phyloP scores from a whole-genome alignment of 306 rosid species.

The Mimosa pudica region DNA sequence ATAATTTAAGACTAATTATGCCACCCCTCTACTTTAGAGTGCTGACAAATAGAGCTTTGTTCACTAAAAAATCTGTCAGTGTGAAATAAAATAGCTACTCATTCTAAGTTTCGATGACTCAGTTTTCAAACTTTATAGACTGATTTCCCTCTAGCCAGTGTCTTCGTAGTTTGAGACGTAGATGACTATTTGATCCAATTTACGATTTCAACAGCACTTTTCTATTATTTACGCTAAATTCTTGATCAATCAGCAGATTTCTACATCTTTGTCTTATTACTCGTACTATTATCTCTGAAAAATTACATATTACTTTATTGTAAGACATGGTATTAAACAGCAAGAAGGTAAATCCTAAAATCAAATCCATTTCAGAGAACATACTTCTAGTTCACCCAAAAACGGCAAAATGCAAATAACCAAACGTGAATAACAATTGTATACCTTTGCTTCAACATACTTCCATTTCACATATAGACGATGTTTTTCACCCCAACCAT shows the following conservation, averaged over 20 bases:
- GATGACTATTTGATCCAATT: slow-evolving; percentile 8
- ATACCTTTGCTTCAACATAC: slow-evolving; percentile 87
- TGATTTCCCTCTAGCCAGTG: not conserved
- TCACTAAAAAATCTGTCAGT: not conserved
- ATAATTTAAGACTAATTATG: not conserved
- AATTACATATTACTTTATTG: not conserved
- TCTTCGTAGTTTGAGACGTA: not conserved
- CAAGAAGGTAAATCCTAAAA: slow-evolving; percentile 11
- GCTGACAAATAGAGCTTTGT: not conserved
- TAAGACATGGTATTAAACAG: slow-evolving; percentile 3
- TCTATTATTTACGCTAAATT: slow-evolving; percentile 5
- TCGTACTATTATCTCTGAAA: not conserved
- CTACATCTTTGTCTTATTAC: not conserved
- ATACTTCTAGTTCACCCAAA: slow-evolving; percentile 47
- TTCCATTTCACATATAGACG: slow-evolving; percentile 83
- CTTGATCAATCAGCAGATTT: slow-evolving; percentile 12
- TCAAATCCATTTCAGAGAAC: not conserved
- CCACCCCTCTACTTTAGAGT: not conserved
- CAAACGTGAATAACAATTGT: not conserved
- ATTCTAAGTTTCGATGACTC: slow-evolving; percentile 25
- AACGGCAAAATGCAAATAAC: slow-evolving; percentile 2
- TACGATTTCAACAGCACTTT: not conserved
- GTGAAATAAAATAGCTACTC: not conserved
- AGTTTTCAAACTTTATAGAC: not conserved
- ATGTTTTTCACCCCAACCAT: slow-evolving; percentile 99